phyloP scores from a whole-genome alignment of 1,284 basidiomycete species.

The Xanthoconium separans region DNA sequence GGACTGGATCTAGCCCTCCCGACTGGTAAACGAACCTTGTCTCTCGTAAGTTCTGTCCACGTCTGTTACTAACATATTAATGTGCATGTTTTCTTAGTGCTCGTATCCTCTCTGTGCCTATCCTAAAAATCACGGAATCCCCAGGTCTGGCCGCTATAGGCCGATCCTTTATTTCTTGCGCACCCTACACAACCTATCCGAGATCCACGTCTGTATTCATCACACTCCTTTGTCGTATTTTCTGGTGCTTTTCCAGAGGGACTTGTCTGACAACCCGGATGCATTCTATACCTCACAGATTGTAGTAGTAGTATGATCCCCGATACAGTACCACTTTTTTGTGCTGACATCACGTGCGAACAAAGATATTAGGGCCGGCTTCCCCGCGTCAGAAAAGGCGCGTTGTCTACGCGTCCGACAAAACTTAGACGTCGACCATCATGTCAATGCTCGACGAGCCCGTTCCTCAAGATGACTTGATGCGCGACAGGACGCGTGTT shows the following conservation, averaged over 20 bases:
- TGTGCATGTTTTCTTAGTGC: slow-evolving; percentile 3
- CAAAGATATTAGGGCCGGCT: slow-evolving; percentile 24
- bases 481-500: slow-evolving; percentile 72
- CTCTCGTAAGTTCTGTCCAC: slow-evolving; percentile 12
- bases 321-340: neutral
- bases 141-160: neutral
- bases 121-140: slow-evolving; percentile 7
- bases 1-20: slow-evolving; percentile 13
- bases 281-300: slow-evolving; percentile 4
- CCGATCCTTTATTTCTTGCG: slow-evolving; percentile 8
- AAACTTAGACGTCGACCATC: slow-evolving; percentile 7
- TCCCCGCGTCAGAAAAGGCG: slow-evolving; percentile 24
- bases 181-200: slow-evolving; percentile 6
- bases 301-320: slow-evolving; percentile 5
- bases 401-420: slow-evolving; percentile 19
- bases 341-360: slow-evolving; percentile 5
- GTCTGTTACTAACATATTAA: slow-evolving; percentile 4
- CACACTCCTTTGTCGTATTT: slow-evolving; percentile 9
- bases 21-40: slow-evolving; percentile 25
- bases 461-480: slow-evolving; percentile 65
- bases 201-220: slow-evolving; percentile 6
- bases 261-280: slow-evolving; percentile 1
- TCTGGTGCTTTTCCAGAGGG: slow-evolving; percentile 3
- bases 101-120: neutral
- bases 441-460: slow-evolving; percentile 66